Evolutionary conservation across 2,329 filamentous ascomycete species (phyloP).

Genomic region (Aspergillus fumigatiaffinis): DNA sequence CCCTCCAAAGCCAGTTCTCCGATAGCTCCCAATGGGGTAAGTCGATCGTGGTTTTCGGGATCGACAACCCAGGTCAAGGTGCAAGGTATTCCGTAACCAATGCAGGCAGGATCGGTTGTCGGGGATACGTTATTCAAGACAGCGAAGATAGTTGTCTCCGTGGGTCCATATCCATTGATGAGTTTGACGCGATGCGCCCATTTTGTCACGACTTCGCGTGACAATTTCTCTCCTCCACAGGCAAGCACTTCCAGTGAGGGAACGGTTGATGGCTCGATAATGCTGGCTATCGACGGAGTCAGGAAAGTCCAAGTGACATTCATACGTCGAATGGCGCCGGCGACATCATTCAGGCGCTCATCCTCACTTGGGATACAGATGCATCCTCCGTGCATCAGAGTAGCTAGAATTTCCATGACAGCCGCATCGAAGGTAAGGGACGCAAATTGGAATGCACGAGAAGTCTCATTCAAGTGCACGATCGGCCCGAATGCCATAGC

Average conservation of each 20-base stretch:
- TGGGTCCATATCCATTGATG: constrained; percentile 38
- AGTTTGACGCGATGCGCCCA: constrained; percentile 55
- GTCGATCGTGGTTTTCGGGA: constrained; percentile 24
- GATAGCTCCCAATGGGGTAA: constrained; percentile 35
- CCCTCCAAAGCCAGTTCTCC: constrained; percentile 37
- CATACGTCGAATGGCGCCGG: constrained; percentile 46
- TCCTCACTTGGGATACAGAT: constrained; percentile 47
- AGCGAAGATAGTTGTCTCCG: constrained; percentile 33
- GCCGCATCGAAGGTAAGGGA: constrained; percentile 46
- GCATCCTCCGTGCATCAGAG: constrained; percentile 42
- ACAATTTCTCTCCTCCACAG: constrained; percentile 59
- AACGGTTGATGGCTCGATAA: constrained; percentile 38
- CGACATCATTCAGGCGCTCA: constrained; percentile 46
- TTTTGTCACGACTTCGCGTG: constrained; percentile 62
- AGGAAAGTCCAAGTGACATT: constrained; percentile 46
- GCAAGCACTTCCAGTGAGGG: constrained; percentile 42
- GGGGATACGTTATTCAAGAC: constrained; percentile 26
- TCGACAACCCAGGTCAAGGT: constrained; percentile 33
- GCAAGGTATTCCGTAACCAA: constrained; percentile 19
- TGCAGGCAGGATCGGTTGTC: constrained; percentile 17
- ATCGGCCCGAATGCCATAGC: constrained; percentile 28
- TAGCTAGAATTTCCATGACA: constrained; percentile 38
- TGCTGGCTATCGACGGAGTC: constrained; percentile 43
- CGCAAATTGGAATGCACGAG: constrained; percentile 41
- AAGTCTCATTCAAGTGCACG: constrained; percentile 19